phyloP scores from a whole-genome alignment of 164 flowering plant species.

The Stephania yunnanensis region DNA sequence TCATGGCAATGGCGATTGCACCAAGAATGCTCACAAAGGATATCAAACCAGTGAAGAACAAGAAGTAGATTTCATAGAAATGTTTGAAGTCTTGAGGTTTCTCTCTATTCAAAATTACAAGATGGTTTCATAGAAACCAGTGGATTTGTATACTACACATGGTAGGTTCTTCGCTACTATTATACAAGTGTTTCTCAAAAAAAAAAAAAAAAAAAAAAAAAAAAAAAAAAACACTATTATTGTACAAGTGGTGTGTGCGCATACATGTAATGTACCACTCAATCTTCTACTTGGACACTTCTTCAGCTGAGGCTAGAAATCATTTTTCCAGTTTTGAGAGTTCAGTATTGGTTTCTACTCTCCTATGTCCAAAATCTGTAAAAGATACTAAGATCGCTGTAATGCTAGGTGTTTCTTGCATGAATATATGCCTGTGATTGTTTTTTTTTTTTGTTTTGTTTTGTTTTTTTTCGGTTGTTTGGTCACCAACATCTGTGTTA shows the following conservation, averaged over 20 bases:
- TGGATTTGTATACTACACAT: neutral
- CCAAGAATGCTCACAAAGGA: conserved; percentile 91
- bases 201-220: too few species aligned
- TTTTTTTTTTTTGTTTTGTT: too few species aligned
- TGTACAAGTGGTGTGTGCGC: neutral
- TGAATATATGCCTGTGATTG: neutral
- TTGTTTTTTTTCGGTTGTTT: too few species aligned
- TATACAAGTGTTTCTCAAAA: too few species aligned
- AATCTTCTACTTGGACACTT: neutral
- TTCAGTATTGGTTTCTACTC: neutral
- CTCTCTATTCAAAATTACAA: neutral
- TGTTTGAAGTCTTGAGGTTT: neutral
- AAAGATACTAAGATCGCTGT: too few species aligned
- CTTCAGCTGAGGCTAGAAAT: neutral
- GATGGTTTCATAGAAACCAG: neutral
- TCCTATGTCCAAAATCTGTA: neutral
- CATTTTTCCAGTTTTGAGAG: neutral
- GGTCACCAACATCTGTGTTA: too few species aligned
- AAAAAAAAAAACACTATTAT: too few species aligned
- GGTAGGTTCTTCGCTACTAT: neutral
- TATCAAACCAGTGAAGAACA: conserved; percentile 40
- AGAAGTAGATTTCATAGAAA: conserved; percentile 14
- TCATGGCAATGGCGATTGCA: conserved; percentile 97
- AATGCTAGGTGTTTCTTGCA: neutral
- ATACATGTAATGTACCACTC: too few species aligned